Evolutionary conservation across 108 stramenopile species (phyloP), one percentile per base, ranked within the genome.

Genomic region (Skeletonema grethae): DNA sequence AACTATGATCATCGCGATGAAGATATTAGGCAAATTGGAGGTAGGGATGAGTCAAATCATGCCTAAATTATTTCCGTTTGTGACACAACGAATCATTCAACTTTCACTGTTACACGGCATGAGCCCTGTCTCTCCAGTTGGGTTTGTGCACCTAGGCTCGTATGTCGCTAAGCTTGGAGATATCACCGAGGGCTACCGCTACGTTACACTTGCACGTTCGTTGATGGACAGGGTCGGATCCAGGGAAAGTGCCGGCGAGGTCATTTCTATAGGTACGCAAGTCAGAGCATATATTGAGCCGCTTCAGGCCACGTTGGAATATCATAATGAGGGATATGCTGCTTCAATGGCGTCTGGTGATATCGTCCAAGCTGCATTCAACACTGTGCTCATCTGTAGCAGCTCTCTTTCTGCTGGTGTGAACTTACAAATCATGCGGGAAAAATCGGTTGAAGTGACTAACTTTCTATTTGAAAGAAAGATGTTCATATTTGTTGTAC

Each of bases 281-380:
- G 15, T 73, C 20, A 24, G 45, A 28, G 25, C 25, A 28, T 28
- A 28, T 1, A 28, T 28, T 28, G 25, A 28, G 25, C 25, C 25
- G 25, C 11, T 65, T 18, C 57, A 35, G 6, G 38, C 64, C 11
- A 35, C 64, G 18, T 25, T 56, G 3, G 72, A 73, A 56, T 28
- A 45, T 18, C 28, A 53, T 24, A 16, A 18, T 30, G 13, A 59
- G 31, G 72, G 53, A 0, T 48, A 73, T 9, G 22, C 30, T 15
- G 29, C 25, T 41, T 62, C 72, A 9, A 65, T 73, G 63, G 29
- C 57, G 28, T 32, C 57, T 3, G 72, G 72, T 12, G 72, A 73
- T 63, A 43, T 41, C 25, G 11, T 39, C 38, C 38, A 39, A 39
- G 38, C 38, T 12, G 38, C 38, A 2, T 0, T 12, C 11, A 39